These are phyloP conservation scores for Solanum chiquidenum DNA, from an alignment of 257 asterid species.

Conservation along the genomic window DNA sequence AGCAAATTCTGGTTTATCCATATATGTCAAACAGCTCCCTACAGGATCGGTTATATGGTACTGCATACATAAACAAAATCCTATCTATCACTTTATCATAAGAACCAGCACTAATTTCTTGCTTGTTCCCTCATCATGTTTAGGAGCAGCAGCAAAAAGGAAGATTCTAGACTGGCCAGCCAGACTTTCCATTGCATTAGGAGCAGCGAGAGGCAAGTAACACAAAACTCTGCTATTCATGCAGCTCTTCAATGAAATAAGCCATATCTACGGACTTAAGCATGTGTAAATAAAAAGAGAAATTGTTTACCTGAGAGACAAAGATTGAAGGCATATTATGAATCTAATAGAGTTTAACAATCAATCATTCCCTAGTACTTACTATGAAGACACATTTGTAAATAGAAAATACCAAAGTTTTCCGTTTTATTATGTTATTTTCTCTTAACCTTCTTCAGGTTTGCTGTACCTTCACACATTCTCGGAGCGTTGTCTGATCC, in stretches of 20 bases:
- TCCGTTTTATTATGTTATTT: background rate
- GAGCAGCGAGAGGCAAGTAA: slow-evolving; percentile 89
- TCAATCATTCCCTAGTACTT: background rate
- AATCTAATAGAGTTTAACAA: background rate
- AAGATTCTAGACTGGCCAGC: slow-evolving; percentile 84
- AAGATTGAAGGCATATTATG: background rate
- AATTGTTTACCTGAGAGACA: background rate
- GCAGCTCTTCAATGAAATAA: background rate
- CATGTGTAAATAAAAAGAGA: background rate
- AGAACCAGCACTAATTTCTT: slow-evolving; percentile 3
- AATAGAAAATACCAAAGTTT: background rate
- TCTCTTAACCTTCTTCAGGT: slow-evolving; percentile 28
- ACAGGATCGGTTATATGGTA: slow-evolving; percentile 88
- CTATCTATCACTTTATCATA: slow-evolving; percentile 1
- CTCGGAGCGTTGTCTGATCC: slow-evolving; percentile 71
- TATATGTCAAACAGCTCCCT: slow-evolving; percentile 89
- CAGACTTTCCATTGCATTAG: slow-evolving; percentile 76
- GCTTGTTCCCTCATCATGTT: slow-evolving; percentile 1
- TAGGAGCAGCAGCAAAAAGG: slow-evolving; percentile 85
- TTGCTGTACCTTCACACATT: slow-evolving; percentile 71
- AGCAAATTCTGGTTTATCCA: slow-evolving; percentile 84
- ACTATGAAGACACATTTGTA: background rate
- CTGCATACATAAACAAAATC: background rate
- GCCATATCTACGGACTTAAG: background rate
- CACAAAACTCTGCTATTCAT: background rate